A percentile compares a stretch with the other conserved stretches of the same genome.
These are phyloP conservation scores for Rhizodiscina lignyota DNA, from an alignment of 495 filamentous ascomycete species.

Conservation along the genomic window DNA sequence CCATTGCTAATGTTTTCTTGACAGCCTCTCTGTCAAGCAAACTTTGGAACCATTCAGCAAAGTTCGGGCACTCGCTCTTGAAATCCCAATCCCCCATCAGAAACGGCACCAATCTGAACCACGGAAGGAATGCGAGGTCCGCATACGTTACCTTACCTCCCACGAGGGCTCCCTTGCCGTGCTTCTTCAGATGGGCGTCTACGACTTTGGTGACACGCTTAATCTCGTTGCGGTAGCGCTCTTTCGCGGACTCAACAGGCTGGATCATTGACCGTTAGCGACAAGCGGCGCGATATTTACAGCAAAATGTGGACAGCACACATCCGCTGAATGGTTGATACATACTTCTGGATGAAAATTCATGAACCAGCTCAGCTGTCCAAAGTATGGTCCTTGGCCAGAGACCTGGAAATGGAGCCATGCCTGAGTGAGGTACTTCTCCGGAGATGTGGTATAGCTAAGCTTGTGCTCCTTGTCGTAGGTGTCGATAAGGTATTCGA, in stretches of 20 bases:
- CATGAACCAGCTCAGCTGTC: slow-evolving; percentile 24
- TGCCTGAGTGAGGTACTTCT: slow-evolving; percentile 18
- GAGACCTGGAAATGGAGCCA: slow-evolving; percentile 26
- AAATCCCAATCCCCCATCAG: too few relatives aligned
- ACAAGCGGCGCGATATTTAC: too few relatives aligned
- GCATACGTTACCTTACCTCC: slow-evolving; percentile 33
- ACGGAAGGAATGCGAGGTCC: slow-evolving; percentile 32
- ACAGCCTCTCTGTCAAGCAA: too few relatives aligned
- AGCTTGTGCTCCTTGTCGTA: slow-evolving; percentile 18
- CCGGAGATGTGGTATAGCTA: slow-evolving; percentile 10
- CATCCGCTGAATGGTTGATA: too few relatives aligned
- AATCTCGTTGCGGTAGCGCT: slow-evolving; percentile 31
- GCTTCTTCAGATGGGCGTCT: slow-evolving; percentile 20
- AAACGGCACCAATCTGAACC: too few relatives aligned
- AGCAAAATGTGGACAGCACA: too few relatives aligned
- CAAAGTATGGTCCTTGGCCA: slow-evolving; percentile 25
- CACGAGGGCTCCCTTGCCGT: slow-evolving; percentile 29
- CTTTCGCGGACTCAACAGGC: slow-evolving; percentile 24
- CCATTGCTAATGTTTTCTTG: too few relatives aligned
- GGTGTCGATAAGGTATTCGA: slow-evolving; percentile 18
- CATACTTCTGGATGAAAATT: too few relatives aligned
- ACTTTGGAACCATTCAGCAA: too few relatives aligned
- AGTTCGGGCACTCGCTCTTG: too few relatives aligned
- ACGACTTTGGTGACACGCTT: slow-evolving; percentile 30
- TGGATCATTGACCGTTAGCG: too few relatives aligned